Percentiles rank a stretch among this genome's conserved stretches.
Conservation (phyloP, 73 alveolate species). For the Paramecium sexaurelia region DNA sequence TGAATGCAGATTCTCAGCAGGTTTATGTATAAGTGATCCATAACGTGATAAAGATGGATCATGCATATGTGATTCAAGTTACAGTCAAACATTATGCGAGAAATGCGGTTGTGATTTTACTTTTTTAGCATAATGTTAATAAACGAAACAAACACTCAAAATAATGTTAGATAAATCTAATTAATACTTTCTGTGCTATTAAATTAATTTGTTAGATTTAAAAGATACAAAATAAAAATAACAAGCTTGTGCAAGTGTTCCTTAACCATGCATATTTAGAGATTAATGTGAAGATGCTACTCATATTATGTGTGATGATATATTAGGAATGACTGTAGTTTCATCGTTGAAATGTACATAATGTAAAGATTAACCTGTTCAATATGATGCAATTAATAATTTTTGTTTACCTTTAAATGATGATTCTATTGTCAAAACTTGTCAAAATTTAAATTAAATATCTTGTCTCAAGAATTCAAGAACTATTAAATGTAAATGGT, state of each 20-base stretch:
- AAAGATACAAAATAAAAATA: neutral
- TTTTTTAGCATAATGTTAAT: neutral
- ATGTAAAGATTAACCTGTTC: neutral
- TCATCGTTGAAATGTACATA: neutral
- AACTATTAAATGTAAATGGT: neutral
- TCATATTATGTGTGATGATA: neutral
- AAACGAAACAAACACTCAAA: neutral
- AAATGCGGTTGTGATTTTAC: neutral
- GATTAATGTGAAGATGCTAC: slow-evolving; percentile 4
- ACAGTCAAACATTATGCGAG: neutral
- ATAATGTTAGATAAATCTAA: neutral
- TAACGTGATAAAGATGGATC: neutral
- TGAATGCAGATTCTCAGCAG: neutral
- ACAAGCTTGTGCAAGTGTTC: neutral
- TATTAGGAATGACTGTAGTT: neutral
- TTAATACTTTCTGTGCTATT: neutral
- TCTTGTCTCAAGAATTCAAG: neutral
- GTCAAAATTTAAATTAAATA: neutral
- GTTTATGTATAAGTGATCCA: neutral
- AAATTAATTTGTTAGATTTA: neutral
- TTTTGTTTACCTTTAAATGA: neutral
- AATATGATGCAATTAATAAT: neutral
- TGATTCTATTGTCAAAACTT: neutral
- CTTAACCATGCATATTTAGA: neutral
- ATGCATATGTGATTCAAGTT: neutral